Conservation (phyloP, 2,329 filamentous ascomycete genomes). For the Chlorencoelia australis region DNA sequence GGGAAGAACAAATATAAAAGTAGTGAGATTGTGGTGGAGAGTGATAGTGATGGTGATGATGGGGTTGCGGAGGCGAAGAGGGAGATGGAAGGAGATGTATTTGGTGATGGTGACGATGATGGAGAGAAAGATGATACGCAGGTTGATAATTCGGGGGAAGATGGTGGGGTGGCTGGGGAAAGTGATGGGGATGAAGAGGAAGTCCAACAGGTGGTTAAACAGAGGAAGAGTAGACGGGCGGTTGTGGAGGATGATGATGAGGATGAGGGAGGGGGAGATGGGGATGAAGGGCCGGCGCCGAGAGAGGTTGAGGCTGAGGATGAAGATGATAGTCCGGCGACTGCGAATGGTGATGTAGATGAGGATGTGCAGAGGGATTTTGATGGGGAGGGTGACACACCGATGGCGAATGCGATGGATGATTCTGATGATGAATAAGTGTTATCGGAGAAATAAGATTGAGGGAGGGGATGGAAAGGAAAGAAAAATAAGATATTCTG, state of each 20-base stretch:
- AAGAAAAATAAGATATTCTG: no score
- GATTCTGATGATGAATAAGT: conserved; percentile 10
- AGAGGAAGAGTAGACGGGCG: conserved; percentile 21
- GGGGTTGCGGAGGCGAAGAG: conserved; percentile 21
- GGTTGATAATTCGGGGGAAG: conserved; percentile 4
- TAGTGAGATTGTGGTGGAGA: conserved; percentile 27
- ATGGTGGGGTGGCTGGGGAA: conserved; percentile 11
- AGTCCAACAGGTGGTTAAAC: conserved; percentile 13
- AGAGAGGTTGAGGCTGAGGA: conserved; percentile 1
- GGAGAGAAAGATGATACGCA: conserved; percentile 6
- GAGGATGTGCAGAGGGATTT: conserved; percentile 21
- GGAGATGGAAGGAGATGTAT: conserved; percentile 21
- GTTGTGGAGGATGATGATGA: conserved; percentile 25
- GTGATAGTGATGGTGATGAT: conserved; percentile 26
- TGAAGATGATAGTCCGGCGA: conserved; percentile 18
- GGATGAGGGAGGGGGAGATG: conserved; percentile 26
- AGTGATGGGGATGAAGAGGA: conserved; percentile 19
- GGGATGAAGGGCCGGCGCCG: conserved; percentile 12
- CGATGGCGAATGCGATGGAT: conserved; percentile 22
- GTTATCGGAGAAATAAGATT: no score
- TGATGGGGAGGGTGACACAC: conserved; percentile 22
- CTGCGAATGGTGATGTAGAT: conserved; percentile 19
- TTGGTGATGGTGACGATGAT: conserved; percentile 13
- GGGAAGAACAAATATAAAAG: conserved; percentile 26
- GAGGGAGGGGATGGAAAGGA: no score